Conservation (phyloP, 257 asterid genomes). For the Solanum okadae region DNA sequence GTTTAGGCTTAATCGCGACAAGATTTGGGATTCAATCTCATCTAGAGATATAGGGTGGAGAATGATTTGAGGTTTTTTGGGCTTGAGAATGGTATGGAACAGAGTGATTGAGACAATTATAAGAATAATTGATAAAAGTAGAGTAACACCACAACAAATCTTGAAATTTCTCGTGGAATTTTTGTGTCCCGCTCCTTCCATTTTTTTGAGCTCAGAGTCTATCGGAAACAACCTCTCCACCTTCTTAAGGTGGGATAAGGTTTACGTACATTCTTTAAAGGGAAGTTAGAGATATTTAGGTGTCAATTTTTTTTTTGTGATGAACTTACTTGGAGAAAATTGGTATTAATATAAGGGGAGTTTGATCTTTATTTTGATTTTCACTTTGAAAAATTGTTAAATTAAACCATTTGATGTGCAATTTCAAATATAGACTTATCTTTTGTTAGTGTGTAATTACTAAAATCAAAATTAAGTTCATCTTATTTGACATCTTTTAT, state of each 20-base stretch:
- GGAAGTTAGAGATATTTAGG: neutral
- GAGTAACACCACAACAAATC: neutral
- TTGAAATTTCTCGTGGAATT: neutral
- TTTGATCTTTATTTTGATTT: neutral
- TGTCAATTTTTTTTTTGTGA: neutral
- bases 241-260: neutral
- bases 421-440: neutral
- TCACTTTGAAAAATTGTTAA: neutral
- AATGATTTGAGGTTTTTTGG: slow-evolving; percentile 9
- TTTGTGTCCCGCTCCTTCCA: neutral
- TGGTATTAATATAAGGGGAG: neutral
- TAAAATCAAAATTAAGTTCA: neutral
- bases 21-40: neutral
- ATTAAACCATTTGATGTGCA: neutral
- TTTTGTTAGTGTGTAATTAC: neutral
- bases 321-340: neutral
- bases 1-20: slow-evolving; percentile 1
- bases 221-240: neutral
- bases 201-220: neutral
- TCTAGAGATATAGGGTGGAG: slow-evolving; percentile 3
- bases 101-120: neutral
- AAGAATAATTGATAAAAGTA: neutral
- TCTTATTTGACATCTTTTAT: neutral
- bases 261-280: neutral
- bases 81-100: slow-evolving; percentile 4